These are phyloP conservation scores for Tritrichomonas musculus DNA, from an alignment of 208 protist species.

Conservation along the genomic window DNA sequence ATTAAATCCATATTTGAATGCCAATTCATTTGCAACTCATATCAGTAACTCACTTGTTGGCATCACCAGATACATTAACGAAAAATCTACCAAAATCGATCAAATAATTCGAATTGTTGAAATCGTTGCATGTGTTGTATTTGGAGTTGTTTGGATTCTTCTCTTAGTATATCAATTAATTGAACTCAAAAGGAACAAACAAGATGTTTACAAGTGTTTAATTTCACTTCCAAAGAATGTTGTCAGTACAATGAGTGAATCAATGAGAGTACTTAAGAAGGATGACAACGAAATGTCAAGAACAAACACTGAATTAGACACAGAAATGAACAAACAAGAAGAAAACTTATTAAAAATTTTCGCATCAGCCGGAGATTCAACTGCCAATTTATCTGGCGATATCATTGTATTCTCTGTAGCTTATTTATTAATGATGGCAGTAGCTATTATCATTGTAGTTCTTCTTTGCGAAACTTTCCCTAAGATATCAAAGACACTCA, in stretches of 20 bases:
- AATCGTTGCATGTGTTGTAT: background rate
- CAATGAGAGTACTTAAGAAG: background rate
- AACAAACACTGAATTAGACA: background rate
- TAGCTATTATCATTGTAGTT: background rate
- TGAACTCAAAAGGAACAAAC: background rate
- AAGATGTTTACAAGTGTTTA: background rate
- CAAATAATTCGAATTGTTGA: background rate
- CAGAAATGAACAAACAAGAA: background rate
- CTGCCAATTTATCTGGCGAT: background rate
- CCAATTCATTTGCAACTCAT: background rate
- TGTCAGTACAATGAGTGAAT: background rate
- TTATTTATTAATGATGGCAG: background rate
- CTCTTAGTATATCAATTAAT: background rate
- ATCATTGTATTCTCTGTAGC: background rate
- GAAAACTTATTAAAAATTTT: slow-evolving; percentile 25
- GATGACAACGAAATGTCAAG: background rate
- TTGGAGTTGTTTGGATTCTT: background rate
- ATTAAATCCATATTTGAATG: background rate
- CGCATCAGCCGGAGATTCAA: background rate
- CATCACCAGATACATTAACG: background rate
- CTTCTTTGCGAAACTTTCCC: background rate
- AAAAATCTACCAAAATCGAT: background rate
- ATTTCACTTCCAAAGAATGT: slow-evolving; percentile 1
- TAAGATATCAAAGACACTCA: background rate
- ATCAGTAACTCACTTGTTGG: background rate